Evolutionary conservation across 148 eudicot species (phyloP).

Genomic region (Vaccinium myrtillus): DNA sequence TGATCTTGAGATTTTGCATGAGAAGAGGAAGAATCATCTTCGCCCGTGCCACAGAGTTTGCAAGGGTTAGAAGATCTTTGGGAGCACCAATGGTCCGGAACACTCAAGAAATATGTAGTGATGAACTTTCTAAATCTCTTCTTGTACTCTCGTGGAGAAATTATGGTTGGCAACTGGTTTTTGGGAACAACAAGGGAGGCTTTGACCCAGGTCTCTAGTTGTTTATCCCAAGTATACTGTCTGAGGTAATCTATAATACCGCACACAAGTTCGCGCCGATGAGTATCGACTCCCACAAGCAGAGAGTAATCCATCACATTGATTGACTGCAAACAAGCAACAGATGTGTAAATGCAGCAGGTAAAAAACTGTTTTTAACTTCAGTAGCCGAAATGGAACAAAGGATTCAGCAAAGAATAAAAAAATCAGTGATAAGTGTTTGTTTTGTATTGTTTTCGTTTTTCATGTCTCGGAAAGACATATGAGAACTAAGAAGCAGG

Average conservation of each 20-base stretch:
- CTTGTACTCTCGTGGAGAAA: conserved; percentile 82
- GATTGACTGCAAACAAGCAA: conserved; percentile 50
- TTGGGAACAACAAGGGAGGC: conserved; percentile 81
- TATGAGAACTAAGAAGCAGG: not conserved
- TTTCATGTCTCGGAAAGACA: not conserved
- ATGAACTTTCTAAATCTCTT: conserved; percentile 91
- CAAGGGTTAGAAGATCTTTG: conserved; percentile 69
- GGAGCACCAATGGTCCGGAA: conserved; percentile 93
- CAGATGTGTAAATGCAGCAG: conserved; percentile 16
- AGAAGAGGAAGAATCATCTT: conserved; percentile 24
- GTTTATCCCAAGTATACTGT: conserved; percentile 94
- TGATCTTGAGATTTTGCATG: conserved; percentile 27
- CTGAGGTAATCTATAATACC: conserved; percentile 93
- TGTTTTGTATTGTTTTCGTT: not conserved
- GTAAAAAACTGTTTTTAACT: conserved; percentile 11
- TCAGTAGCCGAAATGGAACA: not conserved
- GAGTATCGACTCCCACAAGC: conserved; percentile 84
- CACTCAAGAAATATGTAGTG: conserved; percentile 66
- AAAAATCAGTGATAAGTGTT: not conserved
- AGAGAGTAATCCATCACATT: conserved; percentile 96
- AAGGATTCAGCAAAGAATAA: not conserved
- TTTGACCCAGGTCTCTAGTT: conserved; percentile 90
- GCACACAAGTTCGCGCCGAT: conserved; percentile 64
- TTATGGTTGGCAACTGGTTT: conserved; percentile 70
- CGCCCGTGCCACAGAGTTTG: conserved; percentile 58